These are phyloP conservation scores for Elaeagnus macrophylla DNA, from an alignment of 306 rosid species.

Conservation along the genomic window DNA sequence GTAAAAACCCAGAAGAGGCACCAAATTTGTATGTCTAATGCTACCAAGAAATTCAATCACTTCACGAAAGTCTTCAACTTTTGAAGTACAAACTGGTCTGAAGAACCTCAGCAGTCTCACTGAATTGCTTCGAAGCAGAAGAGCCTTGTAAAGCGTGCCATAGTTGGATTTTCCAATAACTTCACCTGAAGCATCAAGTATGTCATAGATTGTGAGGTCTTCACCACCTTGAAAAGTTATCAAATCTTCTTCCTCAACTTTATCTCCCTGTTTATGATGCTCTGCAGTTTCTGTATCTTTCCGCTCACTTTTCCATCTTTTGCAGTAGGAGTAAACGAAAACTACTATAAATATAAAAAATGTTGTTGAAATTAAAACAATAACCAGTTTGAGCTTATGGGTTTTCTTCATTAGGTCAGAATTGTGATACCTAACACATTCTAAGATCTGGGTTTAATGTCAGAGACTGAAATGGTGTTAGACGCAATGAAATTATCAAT, in stretches of 20 bases:
- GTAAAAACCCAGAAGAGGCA: constrained; percentile 82
- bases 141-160: constrained; percentile 85
- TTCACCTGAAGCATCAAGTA: constrained; percentile 94
- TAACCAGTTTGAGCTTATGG: constrained; percentile 40
- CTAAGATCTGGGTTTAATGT: constrained; percentile 33
- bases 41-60: constrained; percentile 56
- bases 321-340: constrained; percentile 35
- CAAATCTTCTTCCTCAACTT: constrained; percentile 44
- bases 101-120: constrained; percentile 77
- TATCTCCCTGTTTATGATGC: constrained; percentile 23
- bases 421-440: not conserved
- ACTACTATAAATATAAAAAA: constrained; percentile 32
- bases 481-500: not conserved
- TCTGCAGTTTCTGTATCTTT: constrained; percentile 53
- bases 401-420: constrained; percentile 25
- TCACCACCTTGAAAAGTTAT: constrained; percentile 61
- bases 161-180: constrained; percentile 86
- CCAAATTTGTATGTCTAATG: constrained; percentile 69
- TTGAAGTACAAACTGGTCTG: constrained; percentile 65
- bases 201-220: constrained; percentile 61
- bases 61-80: constrained; percentile 47
- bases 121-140: constrained; percentile 54
- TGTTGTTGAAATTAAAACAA: constrained; percentile 31
- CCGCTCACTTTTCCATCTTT: constrained; percentile 21
- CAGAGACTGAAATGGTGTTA: not conserved